These are phyloP conservation scores for Penicillium macrosclerotiorum DNA, from an alignment of 495 filamentous ascomycete species.

Conservation along the genomic window DNA sequence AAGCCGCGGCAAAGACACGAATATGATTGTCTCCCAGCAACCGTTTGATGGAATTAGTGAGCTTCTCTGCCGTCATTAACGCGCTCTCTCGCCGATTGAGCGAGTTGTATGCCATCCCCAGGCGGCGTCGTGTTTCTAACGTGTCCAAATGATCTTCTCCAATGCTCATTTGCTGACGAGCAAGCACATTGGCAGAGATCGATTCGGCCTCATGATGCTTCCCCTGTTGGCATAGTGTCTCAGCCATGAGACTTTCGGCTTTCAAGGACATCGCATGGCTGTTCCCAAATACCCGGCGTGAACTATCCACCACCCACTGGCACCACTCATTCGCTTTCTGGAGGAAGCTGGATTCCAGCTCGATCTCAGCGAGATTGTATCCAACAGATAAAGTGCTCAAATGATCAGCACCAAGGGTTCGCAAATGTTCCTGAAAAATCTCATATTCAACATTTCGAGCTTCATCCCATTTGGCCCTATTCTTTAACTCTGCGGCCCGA, in stretches of 20 bases:
- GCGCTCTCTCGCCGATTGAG: slow-evolving; percentile 26
- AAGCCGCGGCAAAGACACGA: slow-evolving; percentile 15
- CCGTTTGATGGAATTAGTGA: slow-evolving; percentile 20
- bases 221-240: slow-evolving; percentile 28
- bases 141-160: slow-evolving; percentile 39
- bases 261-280: slow-evolving; percentile 34
- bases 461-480: slow-evolving; percentile 31
- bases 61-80: slow-evolving; percentile 24
- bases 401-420: slow-evolving; percentile 33
- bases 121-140: slow-evolving; percentile 31
- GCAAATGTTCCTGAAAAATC: slow-evolving; percentile 37
- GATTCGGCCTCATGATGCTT: slow-evolving; percentile 34
- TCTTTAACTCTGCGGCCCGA: slow-evolving; percentile 29
- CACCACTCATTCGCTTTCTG: slow-evolving; percentile 32
- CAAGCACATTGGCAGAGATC: slow-evolving; percentile 34
- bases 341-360: slow-evolving; percentile 26
- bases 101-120: slow-evolving; percentile 24
- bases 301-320: slow-evolving; percentile 34
- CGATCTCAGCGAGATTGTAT: slow-evolving; percentile 34
- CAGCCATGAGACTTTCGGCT: slow-evolving; percentile 32
- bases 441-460: slow-evolving; percentile 33
- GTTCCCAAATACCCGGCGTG: slow-evolving; percentile 30
- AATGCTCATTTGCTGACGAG: slow-evolving; percentile 38
- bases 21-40: slow-evolving; percentile 36
- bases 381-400: slow-evolving; percentile 31